Percentiles rank a stretch among this genome's conserved stretches.
Evolutionary conservation across 441 rosid genomes (phyloP).

Genomic region (Macaranga tanarius): DNA sequence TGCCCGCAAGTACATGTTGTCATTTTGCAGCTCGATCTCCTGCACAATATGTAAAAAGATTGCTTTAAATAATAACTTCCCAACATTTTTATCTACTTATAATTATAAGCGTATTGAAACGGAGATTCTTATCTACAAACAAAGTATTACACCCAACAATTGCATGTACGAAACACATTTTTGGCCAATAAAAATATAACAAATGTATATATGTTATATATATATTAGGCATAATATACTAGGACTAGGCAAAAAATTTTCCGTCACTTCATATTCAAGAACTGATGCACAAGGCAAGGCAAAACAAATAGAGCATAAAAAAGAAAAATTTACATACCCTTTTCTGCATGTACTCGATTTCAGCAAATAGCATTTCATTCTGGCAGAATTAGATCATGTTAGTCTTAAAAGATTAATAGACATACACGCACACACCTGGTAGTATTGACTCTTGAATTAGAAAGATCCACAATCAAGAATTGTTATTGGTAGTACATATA

Average conservation of each 20-base stretch:
- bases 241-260: no score
- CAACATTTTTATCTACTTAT: background rate
- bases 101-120: background rate
- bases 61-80: background rate
- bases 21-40: slow-evolving; percentile 87
- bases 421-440: background rate
- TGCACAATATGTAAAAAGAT: slow-evolving; percentile 27
- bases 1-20: slow-evolving; percentile 69
- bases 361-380: slow-evolving; percentile 70
- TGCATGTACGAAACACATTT: no score
- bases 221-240: no score
- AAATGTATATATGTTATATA: no score
- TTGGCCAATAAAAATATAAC: no score
- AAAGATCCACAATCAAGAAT: background rate
- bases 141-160: no score
- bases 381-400: slow-evolving; percentile 25
- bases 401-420: background rate
- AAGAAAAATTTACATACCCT: slow-evolving; percentile 47
- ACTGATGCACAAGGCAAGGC: background rate
- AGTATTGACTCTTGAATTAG: background rate
- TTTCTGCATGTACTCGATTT: slow-evolving; percentile 83
- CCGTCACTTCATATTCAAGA: background rate
- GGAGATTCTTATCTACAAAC: no score
- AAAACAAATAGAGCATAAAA: background rate
- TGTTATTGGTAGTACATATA: background rate